Base-by-base conservation (phyloP, 345 rosid species). In the Hibiscus syriacus region DNA sequence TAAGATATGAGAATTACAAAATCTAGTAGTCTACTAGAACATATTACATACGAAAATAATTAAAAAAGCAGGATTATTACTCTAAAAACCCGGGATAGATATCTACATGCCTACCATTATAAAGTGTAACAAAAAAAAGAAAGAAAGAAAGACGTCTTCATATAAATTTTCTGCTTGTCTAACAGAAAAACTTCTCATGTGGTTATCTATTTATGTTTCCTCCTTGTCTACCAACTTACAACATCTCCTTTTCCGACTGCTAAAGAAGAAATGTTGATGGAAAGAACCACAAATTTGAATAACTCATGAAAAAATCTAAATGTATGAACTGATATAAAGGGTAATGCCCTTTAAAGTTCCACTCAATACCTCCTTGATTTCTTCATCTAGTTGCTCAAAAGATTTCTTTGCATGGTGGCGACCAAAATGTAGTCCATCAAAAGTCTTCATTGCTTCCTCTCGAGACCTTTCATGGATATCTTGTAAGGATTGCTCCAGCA, bases 381-480 rank as follows among this genome's bases (percentile, higher is more conserved):
- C 89, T 79, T 87, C 97, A 78, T 83, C 86, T 66, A 95, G 85
- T 77, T 90, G 92, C 82, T 72, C 64, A 30, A 78, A 86, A 59
- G 98, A 92, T 74, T 64, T 90, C 84, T 90, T 84, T 2, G 97
- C 99, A 77, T 95, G 99, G 55, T 80, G 92, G 73, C 84, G 93
- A 32, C 99, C 99, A 75, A 95, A 92, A 85, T 95, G 99, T 60
- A 90, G 94, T 36, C 81, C 90, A 73, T 92, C 90, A 74, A 95
- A 95, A 75, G 81, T 76, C 66, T 81, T 85, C 79, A 86, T 70
- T 57, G 87, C 87, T 78, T 78, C 79, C 32, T 36, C 80, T 79
- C 75, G 90, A 39, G 86, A 80, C 59, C 68, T 81, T 72, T 81
- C 90, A 69, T 92, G 98, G 68, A 81, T 74, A 74, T 79, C 84